These are phyloP conservation scores for Volvox carteri DNA, from an alignment of 163 green algal genomes.

Conservation along the genomic window DNA sequence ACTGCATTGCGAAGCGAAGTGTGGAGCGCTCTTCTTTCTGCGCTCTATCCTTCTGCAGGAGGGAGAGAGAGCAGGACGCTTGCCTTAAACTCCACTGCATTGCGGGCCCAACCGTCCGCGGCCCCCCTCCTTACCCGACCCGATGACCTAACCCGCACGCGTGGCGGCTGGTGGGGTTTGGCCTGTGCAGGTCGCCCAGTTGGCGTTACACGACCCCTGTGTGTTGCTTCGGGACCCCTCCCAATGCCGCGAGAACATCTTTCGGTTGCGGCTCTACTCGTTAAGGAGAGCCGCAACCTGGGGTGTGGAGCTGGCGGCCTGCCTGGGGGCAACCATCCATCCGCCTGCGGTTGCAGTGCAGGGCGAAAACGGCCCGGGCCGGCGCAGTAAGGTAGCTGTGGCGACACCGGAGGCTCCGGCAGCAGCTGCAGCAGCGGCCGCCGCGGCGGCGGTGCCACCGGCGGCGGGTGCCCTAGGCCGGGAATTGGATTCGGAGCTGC, in stretches of 20 bases:
- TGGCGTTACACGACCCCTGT: background rate
- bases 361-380: background rate
- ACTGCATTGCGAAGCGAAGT: no score
- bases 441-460: conserved; percentile 5
- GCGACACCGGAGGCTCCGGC: background rate
- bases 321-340: background rate
- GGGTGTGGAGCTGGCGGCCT: background rate
- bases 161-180: no score
- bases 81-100: no score
- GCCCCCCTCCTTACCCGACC: no score
- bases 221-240: background rate
- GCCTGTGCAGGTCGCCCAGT: conserved; percentile 19
- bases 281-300: conserved; percentile 7
- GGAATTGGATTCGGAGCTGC: conserved; percentile 21
- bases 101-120: no score
- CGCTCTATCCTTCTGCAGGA: no score
- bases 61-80: no score
- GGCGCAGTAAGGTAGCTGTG: background rate
- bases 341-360: background rate
- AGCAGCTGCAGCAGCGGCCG: background rate
- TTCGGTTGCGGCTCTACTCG: conserved; percentile 29
- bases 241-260: background rate
- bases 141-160: no score
- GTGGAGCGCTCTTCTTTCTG: no score
- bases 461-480: background rate